Percentiles rank a stretch among this genome's conserved stretches.
Conservation (phyloP, 116 monocot species). For the Posidonia oceanica region DNA sequence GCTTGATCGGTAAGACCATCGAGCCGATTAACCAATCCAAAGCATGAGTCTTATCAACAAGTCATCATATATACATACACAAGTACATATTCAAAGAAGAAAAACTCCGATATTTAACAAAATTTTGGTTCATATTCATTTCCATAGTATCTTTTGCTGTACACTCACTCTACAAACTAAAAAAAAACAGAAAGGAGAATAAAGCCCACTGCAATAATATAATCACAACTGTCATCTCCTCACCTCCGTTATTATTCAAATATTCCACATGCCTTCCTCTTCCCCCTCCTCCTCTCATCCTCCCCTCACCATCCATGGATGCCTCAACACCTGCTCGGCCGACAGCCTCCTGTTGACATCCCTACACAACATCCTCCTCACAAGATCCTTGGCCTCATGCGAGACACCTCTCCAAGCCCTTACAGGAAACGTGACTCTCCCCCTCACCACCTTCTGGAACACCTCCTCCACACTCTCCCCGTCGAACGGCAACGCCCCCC, state of each 20-base stretch:
- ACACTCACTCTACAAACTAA: too few species aligned
- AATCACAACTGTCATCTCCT: too few species aligned
- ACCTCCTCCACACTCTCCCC: slow-evolving; percentile 67
- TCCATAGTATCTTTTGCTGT: too few species aligned
- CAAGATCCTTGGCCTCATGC: slow-evolving; percentile 56
- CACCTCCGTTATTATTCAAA: not conserved
- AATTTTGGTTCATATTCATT: too few species aligned
- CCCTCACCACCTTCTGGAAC: slow-evolving; percentile 65
- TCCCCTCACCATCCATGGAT: not conserved
- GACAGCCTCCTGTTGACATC: slow-evolving; percentile 51
- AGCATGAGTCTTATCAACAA: too few species aligned
- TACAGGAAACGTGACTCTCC: slow-evolving; percentile 57
- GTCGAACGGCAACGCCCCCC: slow-evolving; percentile 55
- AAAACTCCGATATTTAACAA: too few species aligned
- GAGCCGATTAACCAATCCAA: too few species aligned
- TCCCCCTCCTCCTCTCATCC: not conserved
- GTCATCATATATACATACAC: too few species aligned
- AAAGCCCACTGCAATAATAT: too few species aligned
- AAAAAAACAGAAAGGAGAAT: too few species aligned
- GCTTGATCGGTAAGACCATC: too few species aligned
- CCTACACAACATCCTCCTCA: slow-evolving; percentile 73
- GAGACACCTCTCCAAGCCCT: slow-evolving; percentile 42
- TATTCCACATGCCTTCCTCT: not conserved
- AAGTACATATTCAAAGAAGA: too few species aligned
- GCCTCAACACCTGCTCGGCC: slow-evolving; percentile 70